Evolutionary conservation across 2,329 filamentous ascomycete genomes (phyloP).

Genomic region (Talaromyces sp.): DNA sequence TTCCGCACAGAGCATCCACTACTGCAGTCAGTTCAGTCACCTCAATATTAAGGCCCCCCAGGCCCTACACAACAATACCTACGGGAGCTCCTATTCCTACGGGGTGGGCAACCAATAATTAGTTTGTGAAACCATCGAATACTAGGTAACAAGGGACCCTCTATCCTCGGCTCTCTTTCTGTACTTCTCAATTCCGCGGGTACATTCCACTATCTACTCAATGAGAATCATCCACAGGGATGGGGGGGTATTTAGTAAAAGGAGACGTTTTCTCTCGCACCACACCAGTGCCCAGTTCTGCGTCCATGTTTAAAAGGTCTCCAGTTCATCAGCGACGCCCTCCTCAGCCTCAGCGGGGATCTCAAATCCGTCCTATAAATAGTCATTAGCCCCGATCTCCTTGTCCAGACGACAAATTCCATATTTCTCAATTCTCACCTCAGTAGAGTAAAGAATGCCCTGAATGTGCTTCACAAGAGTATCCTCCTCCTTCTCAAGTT

Average conservation of each 20-base stretch:
- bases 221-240: conserved; percentile 6
- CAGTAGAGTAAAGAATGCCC: conserved; percentile 93
- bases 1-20: too few species aligned
- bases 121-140: not conserved
- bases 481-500: conserved; percentile 91
- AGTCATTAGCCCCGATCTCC: too few species aligned
- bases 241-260: conserved; percentile 27
- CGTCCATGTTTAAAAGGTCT: conserved; percentile 37
- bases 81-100: not conserved
- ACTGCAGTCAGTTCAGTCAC: not conserved
- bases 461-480: conserved; percentile 95
- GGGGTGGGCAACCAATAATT: not conserved
- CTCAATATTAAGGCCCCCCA: not conserved
- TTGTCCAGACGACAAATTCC: too few species aligned
- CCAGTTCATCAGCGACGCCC: conserved; percentile 50
- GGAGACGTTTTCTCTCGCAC: conserved; percentile 14
- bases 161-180: not conserved
- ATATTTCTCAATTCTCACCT: conserved; percentile 57
- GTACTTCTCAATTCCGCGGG: not conserved
- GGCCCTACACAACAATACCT: too few species aligned
- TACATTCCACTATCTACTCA: not conserved
- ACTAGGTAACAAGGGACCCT: not conserved
- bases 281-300: conserved; percentile 2
- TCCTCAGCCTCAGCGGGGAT: conserved; percentile 71
- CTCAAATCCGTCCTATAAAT: conserved; percentile 65